Evolutionary conservation across 129 eudicot genomes (phyloP), one percentile per base, ranked within the genome.

Genomic region (Ambrosia trifida): DNA sequence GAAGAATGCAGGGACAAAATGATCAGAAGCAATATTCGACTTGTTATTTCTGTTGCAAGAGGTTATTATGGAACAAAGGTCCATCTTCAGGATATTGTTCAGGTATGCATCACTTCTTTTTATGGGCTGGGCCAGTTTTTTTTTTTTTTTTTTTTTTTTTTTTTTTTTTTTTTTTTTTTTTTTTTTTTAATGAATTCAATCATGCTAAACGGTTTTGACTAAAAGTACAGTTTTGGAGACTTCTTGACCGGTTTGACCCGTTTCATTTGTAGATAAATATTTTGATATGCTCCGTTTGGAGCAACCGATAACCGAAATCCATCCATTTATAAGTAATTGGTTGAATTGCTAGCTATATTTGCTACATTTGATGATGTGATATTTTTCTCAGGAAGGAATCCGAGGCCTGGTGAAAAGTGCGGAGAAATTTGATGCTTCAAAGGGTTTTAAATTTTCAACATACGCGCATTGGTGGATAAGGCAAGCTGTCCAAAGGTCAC

Each of bases 391-490:
- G 96, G 99, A 88, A 90, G 99, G 99, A 80, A 86, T 91, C 65
- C 79, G 89, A 75, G 99, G 99, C 44, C 93, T 95, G 35, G 88
- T 90, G 40, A 79, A 85, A 79, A 94, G 97, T 12, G 86, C 89
- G 40, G 99, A 95, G 77, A 95, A 95, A 70, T 95, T 95, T 76
- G 99, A 95, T 56, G 89, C 91, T 44, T 73, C 91, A 14, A 90
- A 79, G 76, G 99, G 99, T 68, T 95, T 90, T 75, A 95, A 90
- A 59, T 90, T 95, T 84, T 95, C 97, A 17, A 95, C 99, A 24
- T 95, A 95, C 67, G 99, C 97, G 72, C 96, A 90, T 76, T 95
- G 99, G 99, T 95, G 99, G 99, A 95, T 95, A 52, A 86, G 79
- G 69, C 97, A 95, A 72, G 96, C 98, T 35, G 93, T 94, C 45